phyloP scores from a whole-genome alignment of 2,329 filamentous ascomycete genomes.

The Hirsutella rhossiliensis region DNA sequence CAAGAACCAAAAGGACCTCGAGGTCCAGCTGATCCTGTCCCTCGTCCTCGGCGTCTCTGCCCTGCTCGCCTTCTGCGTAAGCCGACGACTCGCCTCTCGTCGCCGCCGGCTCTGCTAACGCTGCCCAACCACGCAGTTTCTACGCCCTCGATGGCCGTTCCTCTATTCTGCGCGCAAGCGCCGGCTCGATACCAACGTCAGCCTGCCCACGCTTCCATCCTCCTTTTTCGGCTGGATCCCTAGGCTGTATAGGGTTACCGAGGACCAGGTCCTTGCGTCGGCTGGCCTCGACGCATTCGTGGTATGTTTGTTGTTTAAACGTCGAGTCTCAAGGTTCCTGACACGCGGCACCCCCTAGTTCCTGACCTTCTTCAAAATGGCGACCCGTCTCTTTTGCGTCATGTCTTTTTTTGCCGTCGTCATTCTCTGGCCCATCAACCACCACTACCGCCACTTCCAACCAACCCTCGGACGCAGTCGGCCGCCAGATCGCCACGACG shows the following conservation, averaged over 20 bases:
- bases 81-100: constrained; percentile 10
- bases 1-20: constrained; percentile 28
- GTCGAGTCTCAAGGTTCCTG: too few relatives aligned
- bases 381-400: constrained; percentile 67
- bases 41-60: constrained; percentile 56
- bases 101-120: constrained; percentile 2
- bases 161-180: constrained; percentile 84
- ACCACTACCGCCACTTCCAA: constrained; percentile 34
- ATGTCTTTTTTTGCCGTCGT: constrained; percentile 72
- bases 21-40: constrained; percentile 62
- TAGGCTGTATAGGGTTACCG: constrained; percentile 68
- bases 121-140: constrained; percentile 37
- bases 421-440: constrained; percentile 79
- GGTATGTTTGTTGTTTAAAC: constrained; percentile 38
- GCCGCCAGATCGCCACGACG: constrained; percentile 3
- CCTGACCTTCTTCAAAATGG: constrained; percentile 90
- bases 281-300: constrained; percentile 94
- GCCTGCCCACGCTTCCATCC: constrained; percentile 69
- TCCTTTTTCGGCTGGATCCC: constrained; percentile 91
- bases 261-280: constrained; percentile 79
- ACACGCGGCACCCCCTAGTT: constrained; percentile 37
- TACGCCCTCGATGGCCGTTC: constrained; percentile 83
- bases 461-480: neutral
- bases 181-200: constrained; percentile 44
- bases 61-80: constrained; percentile 65